Evolutionary conservation across 192 early-diverging fungal species (phyloP), one percentile per base, ranked within the genome.

Genomic region (Coemansia sp.): DNA sequence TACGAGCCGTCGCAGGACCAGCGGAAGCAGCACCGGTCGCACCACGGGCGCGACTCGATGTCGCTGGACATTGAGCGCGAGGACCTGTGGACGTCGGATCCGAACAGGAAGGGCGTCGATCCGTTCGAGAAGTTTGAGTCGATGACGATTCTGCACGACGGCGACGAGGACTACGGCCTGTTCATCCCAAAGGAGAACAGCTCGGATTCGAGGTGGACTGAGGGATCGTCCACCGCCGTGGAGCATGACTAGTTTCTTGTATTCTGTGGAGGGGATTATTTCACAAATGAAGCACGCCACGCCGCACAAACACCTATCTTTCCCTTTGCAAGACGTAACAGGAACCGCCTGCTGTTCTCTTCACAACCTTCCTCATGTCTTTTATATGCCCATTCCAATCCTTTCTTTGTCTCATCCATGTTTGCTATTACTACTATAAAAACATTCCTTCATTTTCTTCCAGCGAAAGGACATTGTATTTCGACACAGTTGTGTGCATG

Each of bases 121-220:
- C 76, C 82, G 45, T 82, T 85, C 61, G 72, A 82, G 65, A 81
- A 81, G 65, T 85, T 85, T 63, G 78, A 77, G 67, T 85, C 83
- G 16, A 80, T 85, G 74, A 85, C 83, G n/a, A 85, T 85, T 44
- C 72, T 85, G 9, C 83, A 85, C 63, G 79, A 81, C 62, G 78
- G 78, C 65, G 83, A 85, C 60, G 83, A 85, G 48, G 83, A 81
- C 67, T 85, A 72, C 57, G 78, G 76, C 2, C 57, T 82, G 60
- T 76, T 76, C 50, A 71, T 82, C n/a, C 64, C 70, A 18, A 82
- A 82, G 44, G 79, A 82, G 57, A 82, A 82, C 57, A 82, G 79
- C 65, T 76, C 74, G 9, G 79, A 82, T 66, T 82, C 79, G 38
- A 61, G 79, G 56, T 82, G 79, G 79, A 69, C 79, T 32, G 79